phyloP scores from a whole-genome alignment of 345 rosid genomes.

The Conringia planisiliqua region DNA sequence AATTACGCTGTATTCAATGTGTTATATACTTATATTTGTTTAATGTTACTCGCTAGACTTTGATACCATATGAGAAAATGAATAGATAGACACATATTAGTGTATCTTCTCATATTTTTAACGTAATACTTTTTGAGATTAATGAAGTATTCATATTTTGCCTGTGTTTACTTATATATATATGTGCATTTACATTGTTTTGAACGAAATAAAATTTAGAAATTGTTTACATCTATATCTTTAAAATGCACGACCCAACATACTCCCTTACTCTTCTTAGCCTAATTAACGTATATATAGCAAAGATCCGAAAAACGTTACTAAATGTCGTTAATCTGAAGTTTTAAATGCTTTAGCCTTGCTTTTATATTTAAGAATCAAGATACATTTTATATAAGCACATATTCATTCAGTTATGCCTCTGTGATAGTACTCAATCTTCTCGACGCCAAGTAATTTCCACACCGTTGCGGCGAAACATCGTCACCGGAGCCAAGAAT shows the following conservation, averaged over 20 bases:
- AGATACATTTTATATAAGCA: neutral
- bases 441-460: slow-evolving; percentile 8
- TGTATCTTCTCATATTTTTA: neutral
- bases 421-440: slow-evolving; percentile 21
- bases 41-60: neutral
- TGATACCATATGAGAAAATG: neutral
- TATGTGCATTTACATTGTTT: neutral
- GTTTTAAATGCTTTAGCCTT: neutral
- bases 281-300: neutral
- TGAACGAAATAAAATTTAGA: neutral
- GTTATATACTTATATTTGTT: neutral
- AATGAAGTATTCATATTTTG: neutral
- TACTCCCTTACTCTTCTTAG: neutral
- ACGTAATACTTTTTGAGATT: neutral
- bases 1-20: neutral
- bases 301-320: neutral
- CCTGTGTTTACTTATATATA: neutral
- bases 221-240: neutral
- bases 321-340: neutral
- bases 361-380: neutral
- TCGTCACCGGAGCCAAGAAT: slow-evolving; percentile 19
- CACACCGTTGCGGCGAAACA: slow-evolving; percentile 14
- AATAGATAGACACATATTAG: neutral
- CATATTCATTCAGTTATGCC: neutral
- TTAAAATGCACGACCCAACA: neutral